Conservation (phyloP, 129 eudicot genomes). For the Rutidosis leptorrhynchoides region DNA sequence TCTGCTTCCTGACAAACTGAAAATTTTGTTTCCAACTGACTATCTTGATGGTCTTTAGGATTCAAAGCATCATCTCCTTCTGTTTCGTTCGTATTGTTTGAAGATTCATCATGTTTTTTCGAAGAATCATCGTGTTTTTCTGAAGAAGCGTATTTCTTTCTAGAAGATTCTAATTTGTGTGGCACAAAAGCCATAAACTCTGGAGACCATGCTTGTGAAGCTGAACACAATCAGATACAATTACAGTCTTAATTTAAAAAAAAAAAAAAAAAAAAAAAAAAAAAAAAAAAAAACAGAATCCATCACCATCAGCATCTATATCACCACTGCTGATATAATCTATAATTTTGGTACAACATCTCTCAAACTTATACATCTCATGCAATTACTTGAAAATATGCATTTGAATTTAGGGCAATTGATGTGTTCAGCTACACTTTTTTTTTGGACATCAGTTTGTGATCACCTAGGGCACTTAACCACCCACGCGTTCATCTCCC, state of each 20-base stretch:
- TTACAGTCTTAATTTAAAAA: conserved; percentile 4
- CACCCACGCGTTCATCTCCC: too few species aligned
- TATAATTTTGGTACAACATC: background rate
- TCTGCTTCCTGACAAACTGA: conserved; percentile 2
- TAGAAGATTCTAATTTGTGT: conserved; percentile 35
- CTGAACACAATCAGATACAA: conserved; percentile 26
- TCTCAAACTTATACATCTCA: background rate
- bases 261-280: background rate
- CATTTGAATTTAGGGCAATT: background rate
- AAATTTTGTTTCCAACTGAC: background rate
- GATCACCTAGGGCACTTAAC: too few species aligned
- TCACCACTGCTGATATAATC: too few species aligned
- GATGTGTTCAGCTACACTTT: too few species aligned
- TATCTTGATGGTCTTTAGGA: conserved; percentile 19
- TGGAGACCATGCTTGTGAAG: conserved; percentile 56
- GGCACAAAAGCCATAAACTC: conserved; percentile 51
- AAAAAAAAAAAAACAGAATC: background rate
- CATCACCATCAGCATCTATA: background rate
- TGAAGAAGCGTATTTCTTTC: conserved; percentile 17
- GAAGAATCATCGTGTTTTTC: conserved; percentile 35
- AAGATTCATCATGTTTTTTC: conserved; percentile 41
- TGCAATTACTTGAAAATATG: background rate
- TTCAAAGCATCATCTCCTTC: conserved; percentile 36
- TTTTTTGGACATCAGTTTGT: too few species aligned
- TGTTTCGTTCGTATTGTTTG: conserved; percentile 31